Base-by-base conservation (phyloP, 2,329 filamentous ascomycete genomes). In the Colletotrichum sp. region DNA sequence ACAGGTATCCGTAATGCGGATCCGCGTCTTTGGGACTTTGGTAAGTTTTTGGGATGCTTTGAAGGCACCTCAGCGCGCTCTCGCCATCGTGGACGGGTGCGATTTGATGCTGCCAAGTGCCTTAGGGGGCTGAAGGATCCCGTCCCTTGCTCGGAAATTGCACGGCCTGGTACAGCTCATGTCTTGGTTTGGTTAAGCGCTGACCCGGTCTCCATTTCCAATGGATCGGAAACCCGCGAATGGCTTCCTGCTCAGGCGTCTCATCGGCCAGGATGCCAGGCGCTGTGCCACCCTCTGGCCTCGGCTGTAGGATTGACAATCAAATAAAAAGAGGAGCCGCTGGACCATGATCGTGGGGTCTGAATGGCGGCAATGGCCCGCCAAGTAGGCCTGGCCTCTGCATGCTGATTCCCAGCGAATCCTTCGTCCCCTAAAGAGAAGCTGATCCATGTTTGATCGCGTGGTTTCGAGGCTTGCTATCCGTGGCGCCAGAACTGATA, bases 111-210 rank as follows among this genome's bases (percentile, higher is more conserved):
- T 30, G 70, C 70, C 73, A 75, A 75, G 73, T 18, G 63, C 26
- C 55, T 55, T 64, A 43, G 48, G 73, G 73, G 64, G 43, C 34
- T 48, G 32, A 67, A 59, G 57, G 64, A 72, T 59, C n/a, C n/a
- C 3, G 3, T 67, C n/a, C 70, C 73, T 34, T 68, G 73, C 18
- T 21, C 28, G 13, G 7, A 24, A 59, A 61, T 61, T 39, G 69
- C 52, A 39, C 15, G 36, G 34, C 21, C 30, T 34, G 28, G 32
- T 28, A 34, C 34, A 18, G 32, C n/a, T 60, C 32, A 52, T 65
- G 64, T 15, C 73, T 68, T 9, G 16, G n/a, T 59, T 34, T 15
- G 73, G 68, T n/a, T 64, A 75, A 75, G 73, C 73, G 73, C 73
- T 60, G 69, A 73, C 43, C 7, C 36, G 55, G 43, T 52, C 21